A percentile compares a stretch with the other conserved stretches of the same genome.
These are phyloP conservation scores for Leccinum ochraceum DNA, from an alignment of 768 basidiomycete genomes.

Conservation along the genomic window DNA sequence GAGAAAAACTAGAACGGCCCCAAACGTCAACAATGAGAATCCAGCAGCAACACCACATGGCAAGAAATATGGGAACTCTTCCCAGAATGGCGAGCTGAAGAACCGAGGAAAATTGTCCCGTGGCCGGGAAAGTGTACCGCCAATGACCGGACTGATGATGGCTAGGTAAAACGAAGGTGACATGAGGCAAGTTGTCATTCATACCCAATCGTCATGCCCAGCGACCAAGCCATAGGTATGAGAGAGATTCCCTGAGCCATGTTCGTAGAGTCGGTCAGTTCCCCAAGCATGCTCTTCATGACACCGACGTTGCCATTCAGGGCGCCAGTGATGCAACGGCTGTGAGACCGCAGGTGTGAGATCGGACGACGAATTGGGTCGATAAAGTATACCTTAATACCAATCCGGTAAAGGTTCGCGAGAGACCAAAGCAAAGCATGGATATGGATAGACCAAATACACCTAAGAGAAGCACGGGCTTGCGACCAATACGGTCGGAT, in stretches of 20 bases:
- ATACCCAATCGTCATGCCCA: constrained; percentile 38
- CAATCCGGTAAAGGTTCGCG: constrained; percentile 54
- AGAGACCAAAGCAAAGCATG: constrained; percentile 64
- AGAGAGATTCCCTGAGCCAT: constrained; percentile 40
- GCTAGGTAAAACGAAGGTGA: neutral
- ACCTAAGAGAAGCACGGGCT: constrained; percentile 47
- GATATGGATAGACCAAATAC: constrained; percentile 44
- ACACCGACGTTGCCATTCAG: constrained; percentile 65
- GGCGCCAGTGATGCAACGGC: constrained; percentile 66
- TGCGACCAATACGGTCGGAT: constrained; percentile 49
- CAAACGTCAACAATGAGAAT: constrained; percentile 29
- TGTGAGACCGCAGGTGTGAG: constrained; percentile 14
- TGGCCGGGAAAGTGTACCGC: constrained; percentile 56
- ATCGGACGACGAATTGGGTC: neutral
- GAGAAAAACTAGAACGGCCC: constrained; percentile 23
- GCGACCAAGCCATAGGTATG: constrained; percentile 37
- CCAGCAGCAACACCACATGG: constrained; percentile 37
- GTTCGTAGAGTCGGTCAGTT: constrained; percentile 64
- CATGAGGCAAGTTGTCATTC: neutral
- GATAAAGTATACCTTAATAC: constrained; percentile 50
- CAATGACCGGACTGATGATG: constrained; percentile 51
- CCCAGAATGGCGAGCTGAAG: constrained; percentile 53
- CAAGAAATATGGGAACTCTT: constrained; percentile 41
- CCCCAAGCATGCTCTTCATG: constrained; percentile 72
- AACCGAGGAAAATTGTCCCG: constrained; percentile 54